Evolutionary conservation across 345 rosid genomes (phyloP), one percentile per base, ranked within the genome.

Genomic region (Eucalyptus tenuipes): DNA sequence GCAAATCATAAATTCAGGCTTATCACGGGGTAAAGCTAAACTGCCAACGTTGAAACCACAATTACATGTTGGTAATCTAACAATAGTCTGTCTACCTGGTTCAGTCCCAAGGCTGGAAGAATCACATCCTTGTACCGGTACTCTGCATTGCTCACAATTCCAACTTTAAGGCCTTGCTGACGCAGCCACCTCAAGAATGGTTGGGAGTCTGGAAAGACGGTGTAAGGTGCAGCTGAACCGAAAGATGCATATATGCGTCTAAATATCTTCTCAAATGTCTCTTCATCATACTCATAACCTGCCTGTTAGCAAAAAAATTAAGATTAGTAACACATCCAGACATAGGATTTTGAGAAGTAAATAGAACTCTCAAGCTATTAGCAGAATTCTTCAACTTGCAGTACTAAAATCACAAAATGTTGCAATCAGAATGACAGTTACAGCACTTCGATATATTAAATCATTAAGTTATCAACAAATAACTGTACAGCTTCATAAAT

Each of bases 201-300:
- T 49, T 92, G 93, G 40, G 99, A 95, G 88, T 97, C 99, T 85
- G 95, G 91, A 88, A 97, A 97, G 86, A 95, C 71, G 11, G 91
- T 90, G 91, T 97, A 97, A 90, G 99, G 99, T 85, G 99, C 99
- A 91, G 99, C 93, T 84, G 99, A 97, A 87, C 99, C 99, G 86
- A 97, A 97, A 24, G 99, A 92, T n/a, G 98, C 93, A 90, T 96
- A 97, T 88, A 97, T 96, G 85, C 99, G 95, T 82, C 88, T 93
- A 90, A 97, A 97, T 87, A 97, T 89, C 92, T 96, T 96, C 94
- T 96, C 99, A 89, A 96, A 95, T 81, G 99, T 97, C 90, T 95
- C 98, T 85, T 96, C 99, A 88, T 97, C 99, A 88, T 93, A 97
- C 47, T 96, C 97, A 92, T 97, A 97, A 86, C 99, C 99, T 66